A percentile compares a stretch with the other conserved stretches of the same genome.
phyloP scores from a whole-genome alignment of 768 basidiomycete genomes.

The Phanerodontia chrysosporium region DNA sequence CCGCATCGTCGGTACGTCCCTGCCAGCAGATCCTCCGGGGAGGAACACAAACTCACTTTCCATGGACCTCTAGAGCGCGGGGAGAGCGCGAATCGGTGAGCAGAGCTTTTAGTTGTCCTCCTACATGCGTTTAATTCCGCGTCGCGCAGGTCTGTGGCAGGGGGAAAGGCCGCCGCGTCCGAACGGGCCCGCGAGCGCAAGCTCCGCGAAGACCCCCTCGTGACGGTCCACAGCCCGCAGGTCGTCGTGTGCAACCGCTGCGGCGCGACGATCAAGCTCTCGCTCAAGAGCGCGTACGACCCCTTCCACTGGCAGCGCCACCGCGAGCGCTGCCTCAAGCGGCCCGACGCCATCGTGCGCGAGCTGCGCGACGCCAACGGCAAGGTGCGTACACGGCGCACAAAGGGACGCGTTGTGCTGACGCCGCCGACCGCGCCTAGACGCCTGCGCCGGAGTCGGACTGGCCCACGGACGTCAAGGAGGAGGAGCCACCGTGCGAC shows the following conservation, averaged over 20 bases:
- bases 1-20: background rate
- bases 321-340: conserved; percentile 54
- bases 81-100: background rate
- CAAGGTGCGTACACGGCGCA: background rate
- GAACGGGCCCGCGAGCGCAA: conserved; percentile 6
- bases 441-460: background rate
- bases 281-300: conserved; percentile 62
- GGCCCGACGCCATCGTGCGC: conserved; percentile 23
- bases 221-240: conserved; percentile 9
- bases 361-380: conserved; percentile 9
- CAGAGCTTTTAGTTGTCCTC: background rate
- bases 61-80: background rate
- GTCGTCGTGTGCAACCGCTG: conserved; percentile 34
- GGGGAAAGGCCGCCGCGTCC: background rate
- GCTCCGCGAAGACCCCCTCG: conserved; percentile 13
- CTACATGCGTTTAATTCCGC: too few species aligned
- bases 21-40: background rate
- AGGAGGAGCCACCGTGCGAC: background rate
- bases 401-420: too few species aligned
- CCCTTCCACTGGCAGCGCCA: conserved; percentile 67
- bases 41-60: background rate
- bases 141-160: background rate
- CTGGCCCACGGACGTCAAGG: background rate
- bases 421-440: background rate
- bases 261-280: conserved; percentile 56